Evolutionary conservation across 768 basidiomycete genomes (phyloP).

Genomic region (Leccinum broughii): DNA sequence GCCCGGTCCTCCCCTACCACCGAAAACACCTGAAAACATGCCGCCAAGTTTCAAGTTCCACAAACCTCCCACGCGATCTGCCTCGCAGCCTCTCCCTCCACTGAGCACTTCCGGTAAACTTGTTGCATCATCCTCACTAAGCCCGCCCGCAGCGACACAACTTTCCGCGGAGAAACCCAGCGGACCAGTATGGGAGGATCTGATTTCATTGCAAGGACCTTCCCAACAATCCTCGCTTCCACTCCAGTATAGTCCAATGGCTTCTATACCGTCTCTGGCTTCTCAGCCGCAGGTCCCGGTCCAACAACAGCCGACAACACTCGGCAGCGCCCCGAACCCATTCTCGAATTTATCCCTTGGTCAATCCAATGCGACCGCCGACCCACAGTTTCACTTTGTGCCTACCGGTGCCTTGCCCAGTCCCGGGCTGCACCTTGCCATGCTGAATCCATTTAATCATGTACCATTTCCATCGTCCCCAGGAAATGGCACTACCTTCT

Average conservation of each 20-base stretch:
- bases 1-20: conserved; percentile 28
- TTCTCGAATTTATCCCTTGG: conserved; percentile 22
- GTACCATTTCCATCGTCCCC: not conserved
- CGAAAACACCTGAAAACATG: conserved; percentile 29
- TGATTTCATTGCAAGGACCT: conserved; percentile 48
- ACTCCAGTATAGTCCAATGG: conserved; percentile 37
- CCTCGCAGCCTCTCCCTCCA: conserved; percentile 38
- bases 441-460: conserved; percentile 24
- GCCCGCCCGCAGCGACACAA: conserved; percentile 5
- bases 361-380: conserved; percentile 1
- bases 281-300: conserved; percentile 16
- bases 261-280: conserved; percentile 6
- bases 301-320: conserved; percentile 8
- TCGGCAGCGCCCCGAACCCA: conserved; percentile 13
- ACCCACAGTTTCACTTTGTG: conserved; percentile 9
- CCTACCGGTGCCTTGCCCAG: conserved; percentile 9
- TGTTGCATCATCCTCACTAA: conserved; percentile 4
- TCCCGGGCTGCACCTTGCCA: conserved; percentile 14
- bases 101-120: conserved; percentile 16
- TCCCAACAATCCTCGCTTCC: conserved; percentile 44
- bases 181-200: conserved; percentile 60
- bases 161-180: conserved; percentile 20
- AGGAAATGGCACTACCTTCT: conserved; percentile 3
- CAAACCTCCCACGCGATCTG: conserved; percentile 27
- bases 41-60: conserved; percentile 23